Evolutionary conservation across 2,329 filamentous ascomycete species (phyloP).

Genomic region (Sordariomycetes sp.): DNA sequence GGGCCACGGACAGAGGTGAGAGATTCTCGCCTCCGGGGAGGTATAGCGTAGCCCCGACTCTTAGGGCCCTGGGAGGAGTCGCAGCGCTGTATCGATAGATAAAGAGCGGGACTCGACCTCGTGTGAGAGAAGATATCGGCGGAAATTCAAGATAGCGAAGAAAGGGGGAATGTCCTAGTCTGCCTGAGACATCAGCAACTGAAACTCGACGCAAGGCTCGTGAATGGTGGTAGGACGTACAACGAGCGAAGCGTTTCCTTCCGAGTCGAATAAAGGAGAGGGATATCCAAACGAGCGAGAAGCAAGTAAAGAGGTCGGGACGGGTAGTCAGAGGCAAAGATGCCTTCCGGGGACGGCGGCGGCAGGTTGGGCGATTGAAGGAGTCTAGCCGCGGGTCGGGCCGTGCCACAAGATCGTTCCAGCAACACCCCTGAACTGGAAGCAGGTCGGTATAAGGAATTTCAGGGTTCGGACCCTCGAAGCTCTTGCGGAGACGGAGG

Average conservation of each 20-base stretch:
- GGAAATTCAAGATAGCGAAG: background rate
- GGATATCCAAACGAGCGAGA: background rate
- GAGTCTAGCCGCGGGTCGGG: background rate
- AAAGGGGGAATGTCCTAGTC: background rate
- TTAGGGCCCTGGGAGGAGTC: background rate
- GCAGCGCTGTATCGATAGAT: background rate
- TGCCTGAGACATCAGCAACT: background rate
- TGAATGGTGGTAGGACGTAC: background rate
- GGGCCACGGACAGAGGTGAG: background rate
- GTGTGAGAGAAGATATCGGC: background rate
- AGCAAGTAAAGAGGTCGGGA: background rate
- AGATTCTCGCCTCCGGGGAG: background rate
- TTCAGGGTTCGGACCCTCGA: background rate
- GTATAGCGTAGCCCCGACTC: background rate
- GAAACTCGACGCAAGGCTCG: background rate
- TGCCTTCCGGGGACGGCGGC: background rate
- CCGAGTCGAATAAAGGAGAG: no score
- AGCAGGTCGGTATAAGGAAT: background rate
- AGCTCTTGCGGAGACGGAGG: background rate
- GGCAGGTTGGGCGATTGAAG: background rate
- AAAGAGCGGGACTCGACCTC: background rate
- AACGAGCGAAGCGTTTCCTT: no score
- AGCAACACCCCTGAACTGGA: background rate
- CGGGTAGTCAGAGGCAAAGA: background rate
- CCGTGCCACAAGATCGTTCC: background rate